Evolutionary conservation across 1,284 basidiomycete species (phyloP).

Genomic region (Gymnopus androsaceus): DNA sequence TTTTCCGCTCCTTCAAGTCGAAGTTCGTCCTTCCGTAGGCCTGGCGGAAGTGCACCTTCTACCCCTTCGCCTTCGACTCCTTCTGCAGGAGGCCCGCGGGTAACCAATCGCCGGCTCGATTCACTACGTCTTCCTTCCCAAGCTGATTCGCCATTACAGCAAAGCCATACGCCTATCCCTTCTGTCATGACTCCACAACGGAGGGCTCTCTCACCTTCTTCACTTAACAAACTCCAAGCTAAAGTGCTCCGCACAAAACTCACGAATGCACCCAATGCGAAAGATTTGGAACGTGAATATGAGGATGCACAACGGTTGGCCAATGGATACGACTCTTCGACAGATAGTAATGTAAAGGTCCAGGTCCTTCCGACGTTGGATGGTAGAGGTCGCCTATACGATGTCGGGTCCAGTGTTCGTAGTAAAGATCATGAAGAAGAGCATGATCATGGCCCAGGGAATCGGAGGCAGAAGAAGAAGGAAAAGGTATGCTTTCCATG

Average conservation of each 20-base stretch:
- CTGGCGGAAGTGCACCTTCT: conserved; percentile 61
- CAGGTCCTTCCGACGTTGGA: conserved; percentile 92
- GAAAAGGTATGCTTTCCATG: conserved; percentile 55
- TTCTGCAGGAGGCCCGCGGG: conserved; percentile 36
- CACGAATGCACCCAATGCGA: conserved; percentile 73
- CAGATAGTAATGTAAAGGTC: conserved; percentile 55
- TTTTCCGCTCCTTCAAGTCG: conserved; percentile 73
- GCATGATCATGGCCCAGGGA: conserved; percentile 67
- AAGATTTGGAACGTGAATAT: conserved; percentile 80
- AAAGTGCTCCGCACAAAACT: conserved; percentile 91
- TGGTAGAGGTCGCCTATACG: conserved; percentile 84
- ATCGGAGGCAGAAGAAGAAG: conserved; percentile 78
- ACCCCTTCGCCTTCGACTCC: conserved; percentile 63
- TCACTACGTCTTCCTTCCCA: conserved; percentile 57
- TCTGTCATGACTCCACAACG: conserved; percentile 81
- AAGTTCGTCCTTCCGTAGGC: conserved; percentile 78
- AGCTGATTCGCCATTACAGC: conserved; percentile 47
- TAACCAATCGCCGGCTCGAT: conserved; percentile 55
- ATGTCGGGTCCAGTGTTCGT: conserved; percentile 79
- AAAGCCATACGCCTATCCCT: conserved; percentile 81
- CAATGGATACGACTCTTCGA: conserved; percentile 33
- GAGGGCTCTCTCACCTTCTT: conserved; percentile 66
- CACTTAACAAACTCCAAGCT: conserved; percentile 92
- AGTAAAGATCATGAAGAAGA: conserved; percentile 58
- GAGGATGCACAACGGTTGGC: conserved; percentile 63